Conservation (phyloP, 768 basidiomycete genomes). For the Lactifluus pinguis region DNA sequence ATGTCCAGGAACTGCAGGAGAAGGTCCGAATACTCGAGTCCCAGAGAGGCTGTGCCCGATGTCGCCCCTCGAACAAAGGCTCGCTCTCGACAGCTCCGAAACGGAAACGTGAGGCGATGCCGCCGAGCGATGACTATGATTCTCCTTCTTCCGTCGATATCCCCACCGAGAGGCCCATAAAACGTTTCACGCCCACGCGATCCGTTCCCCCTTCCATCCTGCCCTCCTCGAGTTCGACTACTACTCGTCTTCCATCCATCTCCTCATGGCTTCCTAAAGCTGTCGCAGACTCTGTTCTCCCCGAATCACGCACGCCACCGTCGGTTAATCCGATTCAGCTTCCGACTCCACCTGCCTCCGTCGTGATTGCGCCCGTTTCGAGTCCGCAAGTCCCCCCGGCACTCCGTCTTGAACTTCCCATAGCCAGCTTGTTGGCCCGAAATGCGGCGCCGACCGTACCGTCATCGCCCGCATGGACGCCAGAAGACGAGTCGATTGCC, state of each 20-base stretch:
- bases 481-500: conserved; percentile 18
- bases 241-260: conserved; percentile 19
- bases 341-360: conserved; percentile 17
- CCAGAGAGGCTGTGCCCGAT: not conserved
- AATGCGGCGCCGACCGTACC: not conserved
- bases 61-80: not conserved
- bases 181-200: conserved; percentile 1
- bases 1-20: conserved; percentile 20
- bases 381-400: conserved; percentile 18
- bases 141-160: not conserved
- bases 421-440: conserved; percentile 2
- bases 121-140: conserved; percentile 6
- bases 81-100: not conserved
- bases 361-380: conserved; percentile 10
- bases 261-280: conserved; percentile 16
- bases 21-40: conserved; percentile 15
- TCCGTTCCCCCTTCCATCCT: not conserved
- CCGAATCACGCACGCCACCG: conserved; percentile 4
- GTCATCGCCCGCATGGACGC: conserved; percentile 18
- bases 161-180: not conserved
- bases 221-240: not conserved
- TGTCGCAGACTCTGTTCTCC: not conserved
- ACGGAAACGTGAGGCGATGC: conserved; percentile 11
- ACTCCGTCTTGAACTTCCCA: conserved; percentile 18
- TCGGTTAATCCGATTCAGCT: conserved; percentile 11